phyloP scores from a whole-genome alignment of 768 basidiomycete genomes.

The Mycena indigotica region DNA sequence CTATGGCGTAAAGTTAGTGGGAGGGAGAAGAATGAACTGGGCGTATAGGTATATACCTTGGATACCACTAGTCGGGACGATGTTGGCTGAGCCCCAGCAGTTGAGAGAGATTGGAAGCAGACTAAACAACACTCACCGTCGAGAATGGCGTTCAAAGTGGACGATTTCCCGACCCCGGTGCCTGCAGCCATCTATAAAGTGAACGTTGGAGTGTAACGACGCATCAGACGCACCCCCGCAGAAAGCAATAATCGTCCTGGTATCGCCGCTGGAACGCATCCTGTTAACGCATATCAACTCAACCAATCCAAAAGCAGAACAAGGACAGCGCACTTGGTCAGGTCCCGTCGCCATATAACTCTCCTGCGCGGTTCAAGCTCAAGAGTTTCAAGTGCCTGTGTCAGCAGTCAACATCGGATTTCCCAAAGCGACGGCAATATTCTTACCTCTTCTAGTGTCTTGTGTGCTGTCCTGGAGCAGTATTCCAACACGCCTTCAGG shows the following conservation, averaged over 20 bases:
- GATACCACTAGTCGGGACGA: conserved; percentile 70
- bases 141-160: conserved; percentile 61
- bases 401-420: too few relatives aligned
- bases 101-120: background rate
- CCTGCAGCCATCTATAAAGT: conserved; percentile 34
- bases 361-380: conserved; percentile 18
- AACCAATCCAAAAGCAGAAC: too few relatives aligned
- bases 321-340: conserved; percentile 42
- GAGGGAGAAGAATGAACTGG: background rate
- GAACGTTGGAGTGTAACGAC: background rate
- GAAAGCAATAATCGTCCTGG: conserved; percentile 62
- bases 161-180: conserved; percentile 65
- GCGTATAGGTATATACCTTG: conserved; percentile 41
- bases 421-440: too few relatives aligned
- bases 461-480: too few relatives aligned
- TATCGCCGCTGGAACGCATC: conserved; percentile 36
- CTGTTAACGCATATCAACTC: conserved; percentile 29
- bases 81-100: conserved; percentile 44
- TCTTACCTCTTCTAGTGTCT: too few relatives aligned
- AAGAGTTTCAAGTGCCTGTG: background rate
- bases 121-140: conserved; percentile 45
- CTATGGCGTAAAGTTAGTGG: conserved; percentile 31
- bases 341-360: conserved; percentile 61
- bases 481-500: too few relatives aligned
- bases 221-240: conserved; percentile 52